Conservation (phyloP, 306 rosid genomes). For the Vigna trinervia region DNA sequence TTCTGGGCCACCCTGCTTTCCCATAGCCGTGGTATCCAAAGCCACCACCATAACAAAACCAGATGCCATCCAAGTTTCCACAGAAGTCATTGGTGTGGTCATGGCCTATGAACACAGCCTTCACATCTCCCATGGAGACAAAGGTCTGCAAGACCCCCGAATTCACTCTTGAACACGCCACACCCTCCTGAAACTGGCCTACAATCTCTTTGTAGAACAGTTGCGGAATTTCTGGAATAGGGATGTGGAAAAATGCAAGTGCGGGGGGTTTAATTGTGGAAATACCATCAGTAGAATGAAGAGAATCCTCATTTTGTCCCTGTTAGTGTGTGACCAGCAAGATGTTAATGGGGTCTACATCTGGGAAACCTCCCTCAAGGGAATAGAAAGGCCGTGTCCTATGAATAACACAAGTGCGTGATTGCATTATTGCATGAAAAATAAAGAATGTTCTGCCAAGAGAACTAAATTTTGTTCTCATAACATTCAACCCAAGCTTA, state of each 20-base stretch:
- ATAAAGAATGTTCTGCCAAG: conserved; percentile 10
- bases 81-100: conserved; percentile 92
- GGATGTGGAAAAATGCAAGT: conserved; percentile 82
- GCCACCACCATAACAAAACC: conserved; percentile 99
- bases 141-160: conserved; percentile 75
- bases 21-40: conserved; percentile 96
- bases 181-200: conserved; percentile 79
- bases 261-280: conserved; percentile 51
- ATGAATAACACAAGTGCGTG: conserved; percentile 17
- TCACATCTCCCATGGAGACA: conserved; percentile 78
- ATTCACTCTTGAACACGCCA: conserved; percentile 79
- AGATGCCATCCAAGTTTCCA: conserved; percentile 77
- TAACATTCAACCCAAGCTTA: not conserved
- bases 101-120: conserved; percentile 93
- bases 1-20: conserved; percentile 77
- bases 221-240: conserved; percentile 81
- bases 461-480: not conserved
- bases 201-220: conserved; percentile 60
- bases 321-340: conserved; percentile 76
- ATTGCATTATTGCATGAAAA: conserved; percentile 26
- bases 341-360: conserved; percentile 76
- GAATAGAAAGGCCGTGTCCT: conserved; percentile 39
- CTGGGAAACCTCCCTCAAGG: conserved; percentile 56
- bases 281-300: conserved; percentile 41
- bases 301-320: conserved; percentile 56